Base-by-base conservation (phyloP, 1,284 basidiomycete genomes). In the Malassezia brasiliensis region DNA sequence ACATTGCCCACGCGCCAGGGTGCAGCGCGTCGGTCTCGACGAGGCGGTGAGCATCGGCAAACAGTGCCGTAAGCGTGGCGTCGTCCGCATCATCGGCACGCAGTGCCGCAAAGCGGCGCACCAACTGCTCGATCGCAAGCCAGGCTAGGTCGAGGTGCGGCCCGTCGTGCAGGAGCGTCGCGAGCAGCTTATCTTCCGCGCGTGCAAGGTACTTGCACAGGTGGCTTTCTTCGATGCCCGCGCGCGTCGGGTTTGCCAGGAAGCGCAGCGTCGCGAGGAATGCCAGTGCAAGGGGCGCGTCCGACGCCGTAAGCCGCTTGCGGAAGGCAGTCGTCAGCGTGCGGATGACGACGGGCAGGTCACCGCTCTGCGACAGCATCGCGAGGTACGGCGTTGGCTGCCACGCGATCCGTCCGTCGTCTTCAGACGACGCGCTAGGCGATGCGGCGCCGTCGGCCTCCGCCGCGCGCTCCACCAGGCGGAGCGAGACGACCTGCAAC, bases 221-320 rank as follows among this genome's bases (percentile, higher is more conserved):
- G 42, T 68, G 63, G 20, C 60, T 44, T 50, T 68, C 66, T 22
- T 66, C 63, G 34, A 68, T 61, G 19, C 55, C 61, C 11, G 61
- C 61, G 6, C 64, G 59, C 38, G 51, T 42, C 1, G 41, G 37
- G 30, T 61, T 61, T 37, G 52, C 49, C 15, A 68, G 58, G 53
- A 61, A 53, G 20, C 62, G 59, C 46, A 68, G 47, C 19, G 63
- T 37, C 14, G 55, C 37, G 25, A 48, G 32, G 25, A 48, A 52
- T 2, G 45, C 36, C 3, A 57, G 41, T 14, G 31, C 25, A 20
- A 50, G 1, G 35, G 1, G 11, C 15, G 20, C 49, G 11, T 50
- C 37, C 17, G 10, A 17, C 1, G 35, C 41, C 10, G 55, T 46
- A 49, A 31, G 4, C 50, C 45, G 9, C 52, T 45, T 8, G 50